A percentile compares a stretch with the other conserved stretches of the same genome.
Evolutionary conservation across 345 rosid species (phyloP).

Genomic region (Citrus trifoliata): DNA sequence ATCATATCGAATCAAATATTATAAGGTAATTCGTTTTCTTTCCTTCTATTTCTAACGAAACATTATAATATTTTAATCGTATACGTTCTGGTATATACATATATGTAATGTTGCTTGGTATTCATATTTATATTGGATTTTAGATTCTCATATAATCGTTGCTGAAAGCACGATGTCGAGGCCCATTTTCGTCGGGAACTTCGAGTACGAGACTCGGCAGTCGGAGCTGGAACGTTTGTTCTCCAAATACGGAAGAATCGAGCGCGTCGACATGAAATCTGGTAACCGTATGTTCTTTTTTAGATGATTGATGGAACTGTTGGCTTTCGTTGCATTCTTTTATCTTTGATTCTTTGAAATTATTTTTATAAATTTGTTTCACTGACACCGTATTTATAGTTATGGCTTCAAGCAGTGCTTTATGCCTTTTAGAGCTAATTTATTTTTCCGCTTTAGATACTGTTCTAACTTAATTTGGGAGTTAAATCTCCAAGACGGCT

Average conservation of each 20-base stretch:
- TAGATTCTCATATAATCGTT: background rate
- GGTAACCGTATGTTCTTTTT: constrained; percentile 34
- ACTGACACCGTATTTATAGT: background rate
- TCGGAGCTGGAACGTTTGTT: constrained; percentile 74
- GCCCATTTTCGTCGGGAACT: constrained; percentile 76
- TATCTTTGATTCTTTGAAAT: background rate
- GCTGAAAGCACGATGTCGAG: constrained; percentile 31
- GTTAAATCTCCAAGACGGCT: background rate
- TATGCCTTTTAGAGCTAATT: background rate
- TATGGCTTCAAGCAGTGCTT: background rate
- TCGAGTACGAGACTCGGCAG: constrained; percentile 80
- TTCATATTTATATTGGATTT: background rate
- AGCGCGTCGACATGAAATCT: constrained; percentile 90
- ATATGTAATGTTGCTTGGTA: too few relatives aligned
- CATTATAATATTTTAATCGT: too few relatives aligned
- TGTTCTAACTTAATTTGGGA: background rate
- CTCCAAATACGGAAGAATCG: constrained; percentile 73
- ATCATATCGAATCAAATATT: background rate
- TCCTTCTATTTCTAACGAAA: background rate
- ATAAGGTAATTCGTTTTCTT: constrained; percentile 4
- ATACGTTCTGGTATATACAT: background rate
- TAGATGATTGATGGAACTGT: background rate
- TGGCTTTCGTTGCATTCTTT: background rate
- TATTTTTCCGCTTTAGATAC: background rate
- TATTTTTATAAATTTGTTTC: background rate